phyloP scores from a whole-genome alignment of 2,329 filamentous ascomycete species.

The Decorospora gaudefroyi region DNA sequence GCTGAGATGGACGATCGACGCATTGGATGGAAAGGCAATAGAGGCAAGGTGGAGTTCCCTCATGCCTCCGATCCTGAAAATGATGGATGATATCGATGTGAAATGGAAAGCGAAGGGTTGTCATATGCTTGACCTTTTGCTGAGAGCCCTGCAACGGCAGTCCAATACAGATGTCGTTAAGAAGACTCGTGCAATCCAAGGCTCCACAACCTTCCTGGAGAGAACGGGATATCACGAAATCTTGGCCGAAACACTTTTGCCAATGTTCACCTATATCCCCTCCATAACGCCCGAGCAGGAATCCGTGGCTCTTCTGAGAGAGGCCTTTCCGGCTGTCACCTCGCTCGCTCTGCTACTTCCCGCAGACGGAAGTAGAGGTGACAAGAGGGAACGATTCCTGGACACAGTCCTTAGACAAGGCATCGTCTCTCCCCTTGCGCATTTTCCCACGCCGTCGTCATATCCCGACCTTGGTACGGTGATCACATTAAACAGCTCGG shows the following conservation, averaged over 20 bases:
- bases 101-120: slow-evolving; percentile 62
- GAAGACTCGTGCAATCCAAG: slow-evolving; percentile 25
- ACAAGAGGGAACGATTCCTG: slow-evolving; percentile 42
- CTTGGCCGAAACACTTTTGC: slow-evolving; percentile 70
- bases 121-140: slow-evolving; percentile 58
- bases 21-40: slow-evolving; percentile 57
- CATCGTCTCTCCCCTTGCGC: slow-evolving; percentile 54
- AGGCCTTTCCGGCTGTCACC: slow-evolving; percentile 69
- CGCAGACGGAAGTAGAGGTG: slow-evolving; percentile 12
- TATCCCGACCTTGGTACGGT: slow-evolving; percentile 62
- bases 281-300: slow-evolving; percentile 74
- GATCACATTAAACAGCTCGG: slow-evolving; percentile 58
- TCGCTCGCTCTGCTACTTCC: slow-evolving; percentile 51
- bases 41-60: slow-evolving; percentile 68
- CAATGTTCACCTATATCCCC: slow-evolving; percentile 76
- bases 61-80: slow-evolving; percentile 69
- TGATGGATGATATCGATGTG: slow-evolving; percentile 67
- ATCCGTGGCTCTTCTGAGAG: slow-evolving; percentile 65
- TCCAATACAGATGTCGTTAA: not conserved
- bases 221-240: slow-evolving; percentile 64
- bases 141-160: slow-evolving; percentile 48
- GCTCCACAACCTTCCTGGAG: slow-evolving; percentile 58
- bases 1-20: slow-evolving; percentile 64
- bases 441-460: slow-evolving; percentile 57
- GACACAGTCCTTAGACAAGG: slow-evolving; percentile 52